Percentiles rank a stretch among this genome's conserved stretches.
Evolutionary conservation across 129 eudicot genomes (phyloP).

Genomic region (Escallonia rubra): DNA sequence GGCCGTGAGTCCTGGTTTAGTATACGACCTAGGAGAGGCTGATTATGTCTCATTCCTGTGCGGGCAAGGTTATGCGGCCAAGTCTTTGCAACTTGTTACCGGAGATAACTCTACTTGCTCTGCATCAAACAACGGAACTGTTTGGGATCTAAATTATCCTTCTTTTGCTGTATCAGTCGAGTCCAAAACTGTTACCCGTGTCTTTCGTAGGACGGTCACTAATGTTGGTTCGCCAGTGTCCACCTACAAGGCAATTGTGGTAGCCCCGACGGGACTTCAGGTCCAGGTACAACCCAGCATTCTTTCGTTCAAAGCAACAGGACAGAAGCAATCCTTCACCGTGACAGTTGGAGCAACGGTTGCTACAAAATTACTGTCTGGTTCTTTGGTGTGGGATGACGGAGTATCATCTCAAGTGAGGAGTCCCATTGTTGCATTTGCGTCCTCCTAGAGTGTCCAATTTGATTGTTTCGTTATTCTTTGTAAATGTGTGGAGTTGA

Average conservation of each 20-base stretch:
- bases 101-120: constrained; percentile 31
- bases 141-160: constrained; percentile 31
- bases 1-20: constrained; percentile 26
- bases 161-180: constrained; percentile 16
- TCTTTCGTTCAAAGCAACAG: constrained; percentile 9
- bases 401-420: constrained; percentile 38
- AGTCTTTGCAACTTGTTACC: constrained; percentile 17
- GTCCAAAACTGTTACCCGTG: neutral
- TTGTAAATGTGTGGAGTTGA: too few relatives aligned
- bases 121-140: constrained; percentile 11
- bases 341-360: constrained; percentile 39
- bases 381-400: constrained; percentile 61
- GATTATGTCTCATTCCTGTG: constrained; percentile 22
- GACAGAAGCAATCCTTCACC: constrained; percentile 27
- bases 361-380: constrained; percentile 19
- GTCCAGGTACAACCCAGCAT: constrained; percentile 11
- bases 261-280: neutral
- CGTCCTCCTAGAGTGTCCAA: too few relatives aligned
- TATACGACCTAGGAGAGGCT: constrained; percentile 24
- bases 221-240: constrained; percentile 40
- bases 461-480: too few relatives aligned
- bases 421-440: constrained; percentile 55
- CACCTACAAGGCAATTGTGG: constrained; percentile 19
- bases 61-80: constrained; percentile 25
- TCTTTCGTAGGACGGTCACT: constrained; percentile 31